Evolutionary conservation across 1,284 basidiomycete genomes (phyloP), one percentile per base, ranked within the genome.

Genomic region (Sporisorium graminicola): DNA sequence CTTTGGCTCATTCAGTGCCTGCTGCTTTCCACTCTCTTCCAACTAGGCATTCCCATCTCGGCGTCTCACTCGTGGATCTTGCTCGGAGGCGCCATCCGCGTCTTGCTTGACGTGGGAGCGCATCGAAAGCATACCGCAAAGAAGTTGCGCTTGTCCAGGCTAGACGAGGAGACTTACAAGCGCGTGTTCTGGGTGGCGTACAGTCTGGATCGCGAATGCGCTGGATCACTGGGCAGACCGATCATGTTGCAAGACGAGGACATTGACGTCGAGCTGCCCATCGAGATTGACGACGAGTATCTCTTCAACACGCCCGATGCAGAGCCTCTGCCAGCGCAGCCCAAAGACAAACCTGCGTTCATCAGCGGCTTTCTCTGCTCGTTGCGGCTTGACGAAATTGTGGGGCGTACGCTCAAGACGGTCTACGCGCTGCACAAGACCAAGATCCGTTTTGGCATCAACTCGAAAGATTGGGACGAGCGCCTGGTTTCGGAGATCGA

Each of bases 401-500:
- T 78, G 12, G 82, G 80, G 5, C 71, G 80, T 13, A 81, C 79
- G n/a, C 77, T 83, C 40, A 69, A 78, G 31, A 82, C 81, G 4
- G 66, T 83, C 10, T 83, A 83, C 37, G 79, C 80, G 44, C 64
- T 83, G 20, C 69, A 72, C 26, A 82, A 80, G 58, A 78, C 80
- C 58, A 81, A 80, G 56, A 42, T 65, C 4, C 66, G 70, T 5
- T 74, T 76, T 31, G 82, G 82, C 13, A 74, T 80, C 65, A 58
- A 65, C 24, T 80, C 80, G 2, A 67, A 57, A 24, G 66, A 77
- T 20, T 82, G 80, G 77, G 80, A 82, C 44, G 74, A 81, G 35
- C 59, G 75, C 20, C 64, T 83, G 24, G 82, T 83, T 12, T 78
- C 79, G 20, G 82, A 83, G 55, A 77, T 83, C 58, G 82, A 83